Evolutionary conservation across 179 eudicot genomes (phyloP), one percentile per base, ranked within the genome.

Genomic region (Camellia oleifera): DNA sequence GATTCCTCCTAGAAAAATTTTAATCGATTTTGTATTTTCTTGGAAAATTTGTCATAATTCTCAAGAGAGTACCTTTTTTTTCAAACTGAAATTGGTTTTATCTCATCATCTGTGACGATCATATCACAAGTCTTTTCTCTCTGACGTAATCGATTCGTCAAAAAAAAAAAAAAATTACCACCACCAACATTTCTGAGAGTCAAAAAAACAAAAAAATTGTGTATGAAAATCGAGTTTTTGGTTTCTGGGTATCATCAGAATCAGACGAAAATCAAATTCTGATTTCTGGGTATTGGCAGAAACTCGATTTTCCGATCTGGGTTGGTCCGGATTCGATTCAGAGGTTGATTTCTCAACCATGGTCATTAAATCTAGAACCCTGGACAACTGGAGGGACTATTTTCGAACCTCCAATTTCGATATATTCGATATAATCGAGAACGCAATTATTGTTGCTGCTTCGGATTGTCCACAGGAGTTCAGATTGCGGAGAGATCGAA

Each of bases 381-480:
- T 95, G 18, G 94, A 89, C 69, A 72, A 88, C 74, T 95, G 99
- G 99, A 90, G 96, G 80, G 85, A 89, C 54, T 91, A 82, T 81
- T 95, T 95, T 53, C 80, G 90, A 56, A 82, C 82, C 23, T 86
- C 92, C 5, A 91, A 86, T 79, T 80, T 87, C n/a, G 92, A 89
- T 77, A 94, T 96, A 23, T 96, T 94, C 69, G 92, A 90, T 75
- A 90, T 90, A 78, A 94, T 96, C 69, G 93, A 96, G 83, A 74
- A 87, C 20, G 93, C 91, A 11, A 89, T 94, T 48, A 83, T 85
- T 86, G 97, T 96, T 45, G 99, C 99, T 1, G 96, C 97, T 45
- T 83, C 88, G 0, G 99, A 96, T 90, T 89, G 91, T 53, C 94
- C 99, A 0, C 83, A 91, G 53, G 98, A 96, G 81, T 91, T 89